phyloP scores from a whole-genome alignment of 2,329 filamentous ascomycete genomes.

The Calycina marina region DNA sequence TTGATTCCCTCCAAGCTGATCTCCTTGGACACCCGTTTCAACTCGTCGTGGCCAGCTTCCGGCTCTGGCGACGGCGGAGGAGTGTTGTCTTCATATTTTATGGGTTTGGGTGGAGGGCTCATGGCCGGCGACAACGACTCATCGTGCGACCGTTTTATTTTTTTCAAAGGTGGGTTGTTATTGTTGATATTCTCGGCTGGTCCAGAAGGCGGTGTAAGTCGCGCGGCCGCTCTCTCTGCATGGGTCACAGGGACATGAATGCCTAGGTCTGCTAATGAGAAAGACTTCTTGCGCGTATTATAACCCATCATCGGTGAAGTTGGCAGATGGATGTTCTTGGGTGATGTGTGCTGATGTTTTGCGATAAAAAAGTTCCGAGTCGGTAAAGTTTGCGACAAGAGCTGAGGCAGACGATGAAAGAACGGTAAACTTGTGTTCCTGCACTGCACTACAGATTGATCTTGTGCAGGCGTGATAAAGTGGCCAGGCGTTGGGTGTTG shows the following conservation, averaged over 20 bases:
- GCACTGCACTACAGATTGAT: conserved; percentile 21
- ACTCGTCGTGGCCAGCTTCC: conserved; percentile 25
- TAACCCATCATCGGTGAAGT: too few species aligned
- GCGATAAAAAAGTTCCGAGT: conserved; percentile 3
- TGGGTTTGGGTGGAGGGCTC: conserved; percentile 28
- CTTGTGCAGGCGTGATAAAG: conserved; percentile 15
- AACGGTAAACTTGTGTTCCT: conserved; percentile 18
- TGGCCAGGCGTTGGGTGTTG: conserved; percentile 4
- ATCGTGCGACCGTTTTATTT: conserved; percentile 62
- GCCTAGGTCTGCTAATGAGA: conserved; percentile 83
- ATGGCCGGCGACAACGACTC: conserved; percentile 29
- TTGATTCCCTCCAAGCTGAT: conserved; percentile 75
- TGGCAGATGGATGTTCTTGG: conserved; percentile 4
- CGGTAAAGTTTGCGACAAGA: conserved; percentile 14
- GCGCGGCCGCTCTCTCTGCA: conserved; percentile 38
- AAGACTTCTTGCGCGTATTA: conserved; percentile 91
- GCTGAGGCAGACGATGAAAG: conserved; percentile 9
- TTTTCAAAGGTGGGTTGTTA: conserved; percentile 36
- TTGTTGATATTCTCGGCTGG: conserved; percentile 9
- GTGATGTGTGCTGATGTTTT: background rate
- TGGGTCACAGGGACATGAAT: conserved; percentile 67
- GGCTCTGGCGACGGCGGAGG: conserved; percentile 62
- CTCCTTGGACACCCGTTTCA: conserved; percentile 33
- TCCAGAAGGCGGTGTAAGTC: conserved; percentile 23
- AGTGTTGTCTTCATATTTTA: conserved; percentile 54